Conservation (phyloP, 139 green algal genomes). For the Parachlorella kessleri region DNA sequence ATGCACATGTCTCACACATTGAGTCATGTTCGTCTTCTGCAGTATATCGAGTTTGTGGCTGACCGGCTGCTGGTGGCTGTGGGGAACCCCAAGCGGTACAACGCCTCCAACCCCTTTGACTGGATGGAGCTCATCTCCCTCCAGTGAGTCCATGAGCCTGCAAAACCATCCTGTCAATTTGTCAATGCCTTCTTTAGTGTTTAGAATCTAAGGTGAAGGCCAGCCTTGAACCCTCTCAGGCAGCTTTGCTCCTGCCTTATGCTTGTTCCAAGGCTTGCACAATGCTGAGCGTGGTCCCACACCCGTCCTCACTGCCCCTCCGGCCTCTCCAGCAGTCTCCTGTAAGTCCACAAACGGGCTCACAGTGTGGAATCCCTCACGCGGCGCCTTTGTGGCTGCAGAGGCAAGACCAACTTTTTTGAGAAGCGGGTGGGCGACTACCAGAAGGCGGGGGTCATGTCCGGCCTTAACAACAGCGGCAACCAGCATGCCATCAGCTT, state of each 20-base stretch:
- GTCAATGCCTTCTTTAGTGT: neutral
- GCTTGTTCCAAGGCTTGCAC: neutral
- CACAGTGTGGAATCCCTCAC: neutral
- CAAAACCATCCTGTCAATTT: neutral
- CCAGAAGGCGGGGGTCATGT: slow-evolving; percentile 91
- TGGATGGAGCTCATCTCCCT: slow-evolving; percentile 54
- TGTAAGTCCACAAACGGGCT: neutral
- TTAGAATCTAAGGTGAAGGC: too few relatives aligned
- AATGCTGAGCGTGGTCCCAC: too few relatives aligned
- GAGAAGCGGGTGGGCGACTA: slow-evolving; percentile 95
- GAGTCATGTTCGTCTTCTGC: neutral
- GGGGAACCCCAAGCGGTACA: slow-evolving; percentile 81
- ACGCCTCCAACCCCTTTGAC: slow-evolving; percentile 89
- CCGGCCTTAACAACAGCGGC: slow-evolving; percentile 37
- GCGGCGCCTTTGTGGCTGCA: slow-evolving; percentile 27
- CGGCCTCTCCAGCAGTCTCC: too few relatives aligned
- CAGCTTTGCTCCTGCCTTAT: neutral
- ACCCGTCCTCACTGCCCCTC: neutral
- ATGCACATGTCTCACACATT: too few relatives aligned
- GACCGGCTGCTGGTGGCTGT: slow-evolving; percentile 94
- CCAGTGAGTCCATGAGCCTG: neutral
- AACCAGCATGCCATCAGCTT: slow-evolving; percentile 70
- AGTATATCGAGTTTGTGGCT: slow-evolving; percentile 99
- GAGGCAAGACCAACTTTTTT: slow-evolving; percentile 97
- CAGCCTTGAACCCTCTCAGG: neutral